Evolutionary conservation across 2,329 filamentous ascomycete species (phyloP), one percentile per base, ranked within the genome.

Genomic region (Dissoconium aciculare): DNA sequence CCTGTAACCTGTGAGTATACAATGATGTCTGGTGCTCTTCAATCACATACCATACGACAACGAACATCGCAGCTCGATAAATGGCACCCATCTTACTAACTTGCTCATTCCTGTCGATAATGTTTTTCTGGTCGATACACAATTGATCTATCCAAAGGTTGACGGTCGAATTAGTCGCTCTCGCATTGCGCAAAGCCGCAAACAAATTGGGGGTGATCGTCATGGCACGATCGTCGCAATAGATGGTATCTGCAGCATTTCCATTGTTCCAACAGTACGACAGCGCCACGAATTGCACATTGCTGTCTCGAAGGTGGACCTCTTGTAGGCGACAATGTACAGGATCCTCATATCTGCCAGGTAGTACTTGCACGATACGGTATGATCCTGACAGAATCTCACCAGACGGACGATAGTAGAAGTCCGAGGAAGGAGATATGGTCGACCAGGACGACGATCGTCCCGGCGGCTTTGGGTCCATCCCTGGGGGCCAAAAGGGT

Each of bases 81-180:
- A 39, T 39, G 10, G 32, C 32, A 11, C 37, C 39, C 39, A 42
- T 42, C 25, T 36, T 42, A 26, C 34, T 24, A 5, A 37, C 37
- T 25, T 36, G 36, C 21, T 38, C 36, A 17, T 41, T 41, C 30
- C 33, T 32, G 28, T 36, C 33, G 17, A 39, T 39, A 24, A 38
- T 34, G 13, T 36, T 36, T 3, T n/a, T 30, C 30, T 42, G 37
- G 15, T 42, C 39, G 9, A 42, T 33, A 17, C 39, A 42, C 28
- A 42, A 32, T 23, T 42, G 37, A 17, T 41, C 38, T 26, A 42
- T 35, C 39, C 39, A 42, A 6, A 42, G 17, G 16, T 32, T 31
- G 14, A 39, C 37, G 12, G 15, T 17, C 5, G 32, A 31, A 13
- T 34, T 31, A 3, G 34, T 17, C 5, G 37, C 34, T n/a, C 39